Evolutionary conservation across 139 green algal genomes (phyloP), one percentile per base, ranked within the genome.

Genomic region (Coelastrella sp.): DNA sequence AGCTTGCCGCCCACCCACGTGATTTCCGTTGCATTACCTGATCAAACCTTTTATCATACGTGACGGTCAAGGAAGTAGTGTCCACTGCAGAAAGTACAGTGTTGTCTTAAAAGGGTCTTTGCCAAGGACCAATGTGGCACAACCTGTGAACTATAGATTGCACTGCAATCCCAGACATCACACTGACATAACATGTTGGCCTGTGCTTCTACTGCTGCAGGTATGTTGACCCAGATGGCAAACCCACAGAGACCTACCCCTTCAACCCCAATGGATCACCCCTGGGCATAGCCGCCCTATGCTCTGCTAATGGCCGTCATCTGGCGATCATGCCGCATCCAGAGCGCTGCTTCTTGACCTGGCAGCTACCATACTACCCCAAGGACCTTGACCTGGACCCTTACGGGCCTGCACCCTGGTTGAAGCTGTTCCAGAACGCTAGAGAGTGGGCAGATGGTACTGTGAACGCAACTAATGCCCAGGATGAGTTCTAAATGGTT

Each of bases 251-350:
- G 90, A 68, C 90, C 56, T 99, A 99, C 95, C 98, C 98, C 58
- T 96, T 95, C 94, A 99, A 99, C 94, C 98, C 98, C 88, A 99
- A 99, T 92, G 98, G 98, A 76, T 99, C 96, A 8, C 97, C 97
- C 4, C 88, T 97, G 24, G 98, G 98, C 88, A 99, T 99, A 82
- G 98, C 98, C 20, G 98, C 94, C 0, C 92, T 99, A 66, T 99
- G 95, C 92, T 98, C 95, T 0, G 91, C 95, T 6, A 90, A 99
- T 91, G 98, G 98, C 7, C 96, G 98, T 27, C 98, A 99, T 94
- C 93, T 99, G 87, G 98, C 98, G 19, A 98, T 99, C 95, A 99
- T 99, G 98, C 98, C 98, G 0, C 98, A 99, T 93, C 98, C 98
- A 0, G 98, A 99, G 95, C 94, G 98, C 74, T 98, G 96, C 93